Base-by-base conservation (phyloP, 768 basidiomycete genomes). In the Boletus subcaerulescens region DNA sequence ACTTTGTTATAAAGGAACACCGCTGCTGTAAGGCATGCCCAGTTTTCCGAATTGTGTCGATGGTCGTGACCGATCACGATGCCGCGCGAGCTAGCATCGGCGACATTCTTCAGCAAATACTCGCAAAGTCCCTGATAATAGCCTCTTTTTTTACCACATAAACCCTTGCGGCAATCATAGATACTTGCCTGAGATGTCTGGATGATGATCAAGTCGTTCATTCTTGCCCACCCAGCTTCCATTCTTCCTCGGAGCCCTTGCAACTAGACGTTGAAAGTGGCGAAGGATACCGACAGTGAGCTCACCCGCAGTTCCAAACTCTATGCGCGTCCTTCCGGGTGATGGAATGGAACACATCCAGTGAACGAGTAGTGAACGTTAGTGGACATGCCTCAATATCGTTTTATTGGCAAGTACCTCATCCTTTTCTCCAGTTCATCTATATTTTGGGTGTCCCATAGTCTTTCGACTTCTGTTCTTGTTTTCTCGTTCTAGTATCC, bases 151-250 rank as follows among this genome's bases (percentile, higher is more conserved):
- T 17, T 38, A 40, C 31, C 7, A 51, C 44, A 35, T 33, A 29
- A 24, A 18, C 24, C 3, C 20, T 36, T 32, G 22, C 32, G 7
- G 15, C 4, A 29, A 32, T 36, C 17, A 39, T 17, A 46, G 12
- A 32, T 43, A 42, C 71, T 44, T 41, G 83, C 91, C 77, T 93
- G 90, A 14, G 89, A 90, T 11, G 90, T 80, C 65, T 93, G 91
- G 41, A 90, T 85, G 49, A 93, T 74, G 45, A 84, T 89, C 53
- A 95, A 71, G 68, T 93, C 90, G 65, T 95, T 95, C 90, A 95
- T 93, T 52, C 89, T 80, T n/a, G 89, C 79, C 81, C 87, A 93
- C 2, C 93, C 93, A 9, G 91, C 91, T 60, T 89, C 87, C 93
- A 95, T 94, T 58, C 73, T 78, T 2, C 86, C 91, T 62, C 91